Conservation (phyloP, 164 flowering plant genomes). For the Vitis amurensis region DNA sequence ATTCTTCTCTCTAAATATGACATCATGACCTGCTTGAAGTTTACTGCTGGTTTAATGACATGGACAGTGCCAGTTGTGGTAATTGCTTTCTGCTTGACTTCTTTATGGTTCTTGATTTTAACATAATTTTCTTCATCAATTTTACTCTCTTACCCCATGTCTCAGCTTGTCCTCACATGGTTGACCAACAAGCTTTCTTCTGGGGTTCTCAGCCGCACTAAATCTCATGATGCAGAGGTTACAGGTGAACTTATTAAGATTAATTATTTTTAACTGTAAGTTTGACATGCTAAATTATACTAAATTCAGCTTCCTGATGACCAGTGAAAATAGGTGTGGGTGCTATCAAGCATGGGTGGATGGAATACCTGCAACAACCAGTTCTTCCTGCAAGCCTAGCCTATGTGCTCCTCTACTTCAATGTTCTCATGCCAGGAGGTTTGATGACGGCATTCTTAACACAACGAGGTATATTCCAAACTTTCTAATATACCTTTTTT, state of each 20-base stretch:
- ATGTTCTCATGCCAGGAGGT: conserved; percentile 89
- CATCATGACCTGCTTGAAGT: conserved; percentile 84
- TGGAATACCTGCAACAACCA: conserved; percentile 88
- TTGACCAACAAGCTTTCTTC: conserved; percentile 81
- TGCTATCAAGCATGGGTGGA: conserved; percentile 88
- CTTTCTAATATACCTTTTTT: not conserved
- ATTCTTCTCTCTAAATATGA: conserved; percentile 88
- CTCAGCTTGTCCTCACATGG: conserved; percentile 73
- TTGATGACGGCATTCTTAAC: conserved; percentile 97
- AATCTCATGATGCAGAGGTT: conserved; percentile 40
- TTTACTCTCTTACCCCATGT: conserved; percentile 2
- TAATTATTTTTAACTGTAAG: not conserved
- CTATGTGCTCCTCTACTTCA: conserved; percentile 88
- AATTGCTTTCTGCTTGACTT: conserved; percentile 17
- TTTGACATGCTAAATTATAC: conserved; percentile 1
- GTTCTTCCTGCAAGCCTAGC: conserved; percentile 99
- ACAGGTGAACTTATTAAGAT: conserved; percentile 35
- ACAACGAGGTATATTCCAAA: conserved; percentile 63
- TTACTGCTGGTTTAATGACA: conserved; percentile 82
- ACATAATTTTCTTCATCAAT: not conserved
- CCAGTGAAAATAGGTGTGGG: conserved; percentile 58
- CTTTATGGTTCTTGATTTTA: not conserved
- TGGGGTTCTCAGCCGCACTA: conserved; percentile 88
- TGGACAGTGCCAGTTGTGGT: conserved; percentile 82
- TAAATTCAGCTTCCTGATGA: conserved; percentile 14